These are phyloP conservation scores for Vanrija sp. DNA, from an alignment of 1,284 basidiomycete genomes.

Conservation along the genomic window DNA sequence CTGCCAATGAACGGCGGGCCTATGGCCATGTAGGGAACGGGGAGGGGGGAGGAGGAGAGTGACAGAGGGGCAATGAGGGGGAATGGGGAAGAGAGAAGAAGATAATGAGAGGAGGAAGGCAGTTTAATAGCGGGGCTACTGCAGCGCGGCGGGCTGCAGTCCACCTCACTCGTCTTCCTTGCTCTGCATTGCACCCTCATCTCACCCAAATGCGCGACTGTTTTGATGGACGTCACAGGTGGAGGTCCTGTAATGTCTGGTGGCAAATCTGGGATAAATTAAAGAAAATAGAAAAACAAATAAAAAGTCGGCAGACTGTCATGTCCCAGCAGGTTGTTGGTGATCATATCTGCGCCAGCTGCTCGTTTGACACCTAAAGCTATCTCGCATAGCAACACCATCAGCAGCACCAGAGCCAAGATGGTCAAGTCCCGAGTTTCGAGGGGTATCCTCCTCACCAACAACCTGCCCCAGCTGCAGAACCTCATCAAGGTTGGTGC, in stretches of 20 bases:
- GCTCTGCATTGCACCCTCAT: no score
- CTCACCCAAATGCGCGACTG: not conserved
- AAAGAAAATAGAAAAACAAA: not conserved
- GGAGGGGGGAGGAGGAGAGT: not conserved
- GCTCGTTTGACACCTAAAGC: no score
- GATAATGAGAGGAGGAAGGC: not conserved
- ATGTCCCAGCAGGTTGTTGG: no score
- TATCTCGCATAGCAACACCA: not conserved
- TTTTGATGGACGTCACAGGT: not conserved
- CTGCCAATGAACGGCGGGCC: no score
- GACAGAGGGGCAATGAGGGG: not conserved
- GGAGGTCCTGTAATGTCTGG: not conserved
- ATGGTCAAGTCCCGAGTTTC: conserved; percentile 43
- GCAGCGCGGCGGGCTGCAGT: not conserved
- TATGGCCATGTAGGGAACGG: not conserved
- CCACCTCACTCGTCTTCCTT: no score
- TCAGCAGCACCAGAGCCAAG: conserved; percentile 2
- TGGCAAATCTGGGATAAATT: conserved; percentile 7
- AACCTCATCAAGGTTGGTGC: conserved; percentile 75
- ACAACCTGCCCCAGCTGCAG: conserved; percentile 68
- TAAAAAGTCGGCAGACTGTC: not conserved
- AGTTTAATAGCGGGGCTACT: not conserved
- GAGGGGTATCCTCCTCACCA: conserved; percentile 51
- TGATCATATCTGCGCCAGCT: no score
- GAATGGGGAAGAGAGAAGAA: not conserved